Percentiles rank a stretch among this genome's conserved stretches.
Conservation (phyloP, 2,329 filamentous ascomycete species). For the Diaporthe sp. region DNA sequence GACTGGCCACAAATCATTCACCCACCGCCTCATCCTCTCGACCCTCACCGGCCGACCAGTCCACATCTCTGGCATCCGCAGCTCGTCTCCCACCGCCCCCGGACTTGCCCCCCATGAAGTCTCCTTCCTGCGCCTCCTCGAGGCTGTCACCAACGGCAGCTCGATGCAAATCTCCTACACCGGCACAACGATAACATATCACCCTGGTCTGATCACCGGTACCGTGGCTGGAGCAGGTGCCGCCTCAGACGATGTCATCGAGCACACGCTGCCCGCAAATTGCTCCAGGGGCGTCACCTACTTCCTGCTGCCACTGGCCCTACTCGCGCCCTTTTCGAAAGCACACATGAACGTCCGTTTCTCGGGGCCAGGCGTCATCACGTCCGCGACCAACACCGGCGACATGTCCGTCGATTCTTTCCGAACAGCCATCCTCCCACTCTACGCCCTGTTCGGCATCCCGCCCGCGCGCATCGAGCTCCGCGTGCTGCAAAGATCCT, state of each 20-base stretch:
- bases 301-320: conserved; percentile 89
- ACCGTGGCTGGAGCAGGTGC: conserved; percentile 82
- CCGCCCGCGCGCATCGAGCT: conserved; percentile 84
- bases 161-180: conserved; percentile 97
- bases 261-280: conserved; percentile 82
- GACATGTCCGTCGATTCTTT: conserved; percentile 95
- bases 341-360: conserved; percentile 91
- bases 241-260: conserved; percentile 78
- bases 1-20: conserved; percentile 85
- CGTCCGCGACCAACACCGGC: conserved; percentile 81
- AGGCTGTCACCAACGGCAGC: conserved; percentile 94
- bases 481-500: conserved; percentile 83
- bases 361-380: conserved; percentile 92
- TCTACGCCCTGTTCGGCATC: conserved; percentile 93
- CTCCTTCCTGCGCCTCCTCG: conserved; percentile 94
- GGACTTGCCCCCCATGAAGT: conserved; percentile 94
- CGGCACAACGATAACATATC: conserved; percentile 92
- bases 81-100: conserved; percentile 85
- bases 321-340: conserved; percentile 95
- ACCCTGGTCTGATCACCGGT: conserved; percentile 92
- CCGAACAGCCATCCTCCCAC: conserved; percentile 89
- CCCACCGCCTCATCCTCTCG: conserved; percentile 87
- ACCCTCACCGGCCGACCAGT: conserved; percentile 91
- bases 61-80: conserved; percentile 94
- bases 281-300: conserved; percentile 89